Base-by-base conservation (phyloP, 306 rosid genomes). In the Cucurbita ficifolia region DNA sequence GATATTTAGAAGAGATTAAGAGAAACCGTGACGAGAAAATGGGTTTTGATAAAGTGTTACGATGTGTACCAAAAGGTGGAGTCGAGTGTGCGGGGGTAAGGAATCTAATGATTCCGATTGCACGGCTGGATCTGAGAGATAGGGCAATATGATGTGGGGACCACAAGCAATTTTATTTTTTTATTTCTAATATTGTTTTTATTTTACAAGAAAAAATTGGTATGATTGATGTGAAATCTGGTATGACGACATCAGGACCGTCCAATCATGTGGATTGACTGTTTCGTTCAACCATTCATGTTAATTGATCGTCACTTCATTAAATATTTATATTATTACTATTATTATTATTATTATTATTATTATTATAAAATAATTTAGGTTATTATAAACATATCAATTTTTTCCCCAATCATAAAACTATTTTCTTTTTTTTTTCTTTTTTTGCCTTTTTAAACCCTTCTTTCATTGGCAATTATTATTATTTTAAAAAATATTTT, bases 211-310 rank as follows among this genome's bases (percentile, higher is more conserved):
- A 17, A 18, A 40, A 19, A 67, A 5, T 46, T 13, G 60, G 16
- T 57, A 58, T 49, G 10, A 71, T 73, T 52, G 76, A 65, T 70
- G 45, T 48, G 74, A 70, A 70, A 58, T 18, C 51, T 61, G 65
- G 81, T 81, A 91, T 84, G 57, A 86, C 87, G 95, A 89, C 86
- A 91, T 83, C 88, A 84, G 60, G 84, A 78, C 81, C 91, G 91
- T 92, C 88, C 88, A 92, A 87, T 89, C 90, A 87, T 83, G 75
- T 51, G 79, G 35, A 18, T 72, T 64, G 84, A 82, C 82, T 75
- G 86, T 83, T 84, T 82, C 81, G 57, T 77, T 83, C 81, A 77
- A 77, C 80, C 35, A 55, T 65, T 65, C 72, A 65, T 43, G 10
- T 6, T 46, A 7, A 46, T 70, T 70, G 29, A 46, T 70, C 56